These are phyloP conservation scores for Lentithecium fluviatile DNA, from an alignment of 495 filamentous ascomycete species.

Conservation along the genomic window DNA sequence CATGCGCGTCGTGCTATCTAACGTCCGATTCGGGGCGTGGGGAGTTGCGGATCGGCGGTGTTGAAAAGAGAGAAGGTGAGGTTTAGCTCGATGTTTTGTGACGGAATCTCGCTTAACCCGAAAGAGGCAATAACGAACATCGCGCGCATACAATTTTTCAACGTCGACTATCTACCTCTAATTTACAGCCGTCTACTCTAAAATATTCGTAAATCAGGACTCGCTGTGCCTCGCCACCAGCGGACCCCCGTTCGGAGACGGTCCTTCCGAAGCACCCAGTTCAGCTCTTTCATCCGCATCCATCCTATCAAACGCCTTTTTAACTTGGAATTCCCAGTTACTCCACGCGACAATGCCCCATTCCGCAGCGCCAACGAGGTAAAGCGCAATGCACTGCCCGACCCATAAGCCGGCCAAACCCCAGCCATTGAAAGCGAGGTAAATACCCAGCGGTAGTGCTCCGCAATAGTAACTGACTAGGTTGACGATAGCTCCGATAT, in stretches of 20 bases:
- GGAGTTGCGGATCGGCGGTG: slow-evolving; percentile 3
- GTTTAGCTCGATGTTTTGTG: slow-evolving; percentile 1
- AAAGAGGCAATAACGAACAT: slow-evolving; percentile 10
- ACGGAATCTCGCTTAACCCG: slow-evolving; percentile 12
- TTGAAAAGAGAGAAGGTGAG: slow-evolving; percentile 6
- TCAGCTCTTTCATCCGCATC: slow-evolving; percentile 58
- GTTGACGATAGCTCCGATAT: slow-evolving; percentile 86
- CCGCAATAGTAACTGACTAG: slow-evolving; percentile 85
- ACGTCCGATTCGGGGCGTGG: slow-evolving; percentile 16
- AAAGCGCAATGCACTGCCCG: slow-evolving; percentile 86
- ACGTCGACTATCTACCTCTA: not conserved
- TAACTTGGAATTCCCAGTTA: slow-evolving; percentile 76
- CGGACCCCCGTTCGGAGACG: slow-evolving; percentile 8
- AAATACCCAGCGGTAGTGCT: slow-evolving; percentile 80
- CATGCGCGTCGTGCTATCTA: not conserved
- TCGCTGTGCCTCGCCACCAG: not conserved
- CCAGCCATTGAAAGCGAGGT: slow-evolving; percentile 86
- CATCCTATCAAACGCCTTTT: slow-evolving; percentile 73
- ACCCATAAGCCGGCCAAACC: slow-evolving; percentile 82
- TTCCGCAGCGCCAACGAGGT: slow-evolving; percentile 74
- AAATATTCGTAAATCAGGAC: not conserved
- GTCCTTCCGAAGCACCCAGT: slow-evolving; percentile 32
- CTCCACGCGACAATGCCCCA: slow-evolving; percentile 79
- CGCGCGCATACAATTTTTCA: not conserved
- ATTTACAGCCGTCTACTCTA: not conserved